phyloP scores from a whole-genome alignment of 495 filamentous ascomycete species.

The Aspergillus asperescens region DNA sequence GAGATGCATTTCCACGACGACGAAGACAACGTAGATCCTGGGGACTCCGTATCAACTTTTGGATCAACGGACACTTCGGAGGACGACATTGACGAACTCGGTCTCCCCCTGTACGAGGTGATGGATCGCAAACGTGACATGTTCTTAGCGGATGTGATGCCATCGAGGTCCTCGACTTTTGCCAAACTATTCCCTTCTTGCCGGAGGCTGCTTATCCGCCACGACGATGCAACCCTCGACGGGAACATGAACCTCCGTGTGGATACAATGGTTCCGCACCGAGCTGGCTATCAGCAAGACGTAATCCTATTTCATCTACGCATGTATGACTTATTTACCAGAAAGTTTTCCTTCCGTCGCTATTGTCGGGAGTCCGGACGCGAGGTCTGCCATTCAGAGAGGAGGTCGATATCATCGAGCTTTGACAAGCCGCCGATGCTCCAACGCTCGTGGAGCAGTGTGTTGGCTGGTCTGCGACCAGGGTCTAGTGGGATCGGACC shows the following conservation, averaged over 20 bases:
- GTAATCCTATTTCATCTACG: constrained; percentile 90
- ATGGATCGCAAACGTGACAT: constrained; percentile 57
- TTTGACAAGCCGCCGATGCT: constrained; percentile 48
- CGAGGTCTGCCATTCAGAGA: constrained; percentile 81
- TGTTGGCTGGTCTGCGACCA: constrained; percentile 62
- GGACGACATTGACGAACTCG: constrained; percentile 56
- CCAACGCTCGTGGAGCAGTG: constrained; percentile 68
- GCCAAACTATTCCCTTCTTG: constrained; percentile 81
- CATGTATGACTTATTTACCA: constrained; percentile 84
- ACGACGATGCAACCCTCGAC: constrained; percentile 87
- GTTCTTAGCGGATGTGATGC: constrained; percentile 56
- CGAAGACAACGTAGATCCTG: constrained; percentile 27
- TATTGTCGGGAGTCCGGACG: constrained; percentile 92
- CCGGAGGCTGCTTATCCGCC: constrained; percentile 72
- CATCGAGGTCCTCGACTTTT: constrained; percentile 79
- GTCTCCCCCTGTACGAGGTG: constrained; percentile 55
- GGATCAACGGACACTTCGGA: constrained; percentile 65
- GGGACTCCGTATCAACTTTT: constrained; percentile 72
- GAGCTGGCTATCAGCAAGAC: constrained; percentile 52
- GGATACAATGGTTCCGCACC: constrained; percentile 62
- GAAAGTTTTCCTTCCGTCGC: constrained; percentile 85
- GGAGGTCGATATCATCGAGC: constrained; percentile 57
- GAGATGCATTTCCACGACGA: constrained; percentile 29
- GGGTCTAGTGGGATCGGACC: constrained; percentile 42
- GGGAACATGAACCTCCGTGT: constrained; percentile 97